phyloP scores from a whole-genome alignment of 768 basidiomycete species.

The Butyriboletus loyo region DNA sequence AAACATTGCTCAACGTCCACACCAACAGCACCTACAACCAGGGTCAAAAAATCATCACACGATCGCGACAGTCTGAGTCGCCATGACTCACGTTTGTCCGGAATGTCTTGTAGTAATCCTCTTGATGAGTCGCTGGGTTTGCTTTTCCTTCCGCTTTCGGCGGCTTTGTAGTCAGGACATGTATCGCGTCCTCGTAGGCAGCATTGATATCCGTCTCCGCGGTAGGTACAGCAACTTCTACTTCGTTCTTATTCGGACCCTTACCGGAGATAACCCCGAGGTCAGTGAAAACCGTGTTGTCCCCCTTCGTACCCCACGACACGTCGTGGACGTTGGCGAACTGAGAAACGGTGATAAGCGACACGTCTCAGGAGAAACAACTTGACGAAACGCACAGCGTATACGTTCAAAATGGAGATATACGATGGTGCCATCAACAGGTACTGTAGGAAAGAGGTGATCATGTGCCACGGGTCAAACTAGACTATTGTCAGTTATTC shows the following conservation, averaged over 20 bases:
- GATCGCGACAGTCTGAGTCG: neutral
- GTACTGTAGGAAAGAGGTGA: slow-evolving; percentile 95
- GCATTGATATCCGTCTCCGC: slow-evolving; percentile 87
- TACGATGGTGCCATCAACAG: slow-evolving; percentile 90
- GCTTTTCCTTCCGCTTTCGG: slow-evolving; percentile 66
- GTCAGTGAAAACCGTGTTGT: slow-evolving; percentile 81
- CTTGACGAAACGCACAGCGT: slow-evolving; percentile 47
- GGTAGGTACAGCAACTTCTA: slow-evolving; percentile 83
- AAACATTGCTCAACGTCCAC: slow-evolving; percentile 86
- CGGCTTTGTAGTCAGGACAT: slow-evolving; percentile 73
- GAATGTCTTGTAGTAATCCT: slow-evolving; percentile 87
- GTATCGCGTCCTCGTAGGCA: slow-evolving; percentile 88
- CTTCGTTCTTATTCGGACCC: slow-evolving; percentile 66
- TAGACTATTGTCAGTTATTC: slow-evolving; percentile 29
- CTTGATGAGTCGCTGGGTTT: slow-evolving; percentile 62
- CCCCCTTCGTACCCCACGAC: slow-evolving; percentile 95
- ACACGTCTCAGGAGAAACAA: neutral
- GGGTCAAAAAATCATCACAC: slow-evolving; percentile 12
- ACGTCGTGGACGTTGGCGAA: slow-evolving; percentile 90
- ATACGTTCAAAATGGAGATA: slow-evolving; percentile 90
- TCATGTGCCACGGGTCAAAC: slow-evolving; percentile 98
- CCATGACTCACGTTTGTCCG: slow-evolving; percentile 68
- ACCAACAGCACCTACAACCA: slow-evolving; percentile 62
- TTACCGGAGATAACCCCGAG: slow-evolving; percentile 76
- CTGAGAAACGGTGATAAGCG: slow-evolving; percentile 31